Conservation (phyloP, 2,329 filamentous ascomycete genomes). For the Botrytis tulipae region DNA sequence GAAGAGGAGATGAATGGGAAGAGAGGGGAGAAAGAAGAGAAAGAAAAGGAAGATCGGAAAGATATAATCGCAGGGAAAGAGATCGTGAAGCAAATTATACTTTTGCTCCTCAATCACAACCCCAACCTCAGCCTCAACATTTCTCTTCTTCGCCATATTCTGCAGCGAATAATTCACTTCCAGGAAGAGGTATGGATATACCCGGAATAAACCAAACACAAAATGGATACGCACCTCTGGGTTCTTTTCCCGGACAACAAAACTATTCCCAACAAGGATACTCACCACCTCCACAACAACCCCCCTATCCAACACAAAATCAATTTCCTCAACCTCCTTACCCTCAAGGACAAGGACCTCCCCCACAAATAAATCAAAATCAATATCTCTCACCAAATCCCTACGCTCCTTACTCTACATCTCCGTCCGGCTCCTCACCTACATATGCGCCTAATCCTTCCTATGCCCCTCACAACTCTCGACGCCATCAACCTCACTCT, state of each 20-base stretch:
- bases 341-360: slow-evolving; percentile 2
- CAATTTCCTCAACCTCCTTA: slow-evolving; percentile 1
- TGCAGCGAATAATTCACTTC: not conserved
- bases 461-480: not conserved
- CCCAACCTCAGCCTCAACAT: not conserved
- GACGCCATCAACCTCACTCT: not conserved
- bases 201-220: not conserved
- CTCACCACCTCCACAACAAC: slow-evolving; percentile 15
- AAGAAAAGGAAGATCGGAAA: not conserved
- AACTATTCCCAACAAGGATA: not conserved
- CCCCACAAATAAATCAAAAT: not conserved
- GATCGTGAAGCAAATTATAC: not conserved
- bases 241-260: slow-evolving; percentile 12
- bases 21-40: not conserved
- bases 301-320: slow-evolving; percentile 16
- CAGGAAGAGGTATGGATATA: not conserved
- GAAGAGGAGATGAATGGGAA: not conserved
- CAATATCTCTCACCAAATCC: slow-evolving; percentile 24
- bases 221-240: not conserved
- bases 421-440: not conserved
- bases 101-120: not conserved
- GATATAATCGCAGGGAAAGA: not conserved
- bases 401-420: slow-evolving; percentile 5
- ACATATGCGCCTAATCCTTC: not conserved
- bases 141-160: not conserved